Percentiles rank a stretch among this genome's conserved stretches.
Evolutionary conservation across 106 monocot genomes (phyloP).

Genomic region (Phalaenopsis aphrodite): DNA sequence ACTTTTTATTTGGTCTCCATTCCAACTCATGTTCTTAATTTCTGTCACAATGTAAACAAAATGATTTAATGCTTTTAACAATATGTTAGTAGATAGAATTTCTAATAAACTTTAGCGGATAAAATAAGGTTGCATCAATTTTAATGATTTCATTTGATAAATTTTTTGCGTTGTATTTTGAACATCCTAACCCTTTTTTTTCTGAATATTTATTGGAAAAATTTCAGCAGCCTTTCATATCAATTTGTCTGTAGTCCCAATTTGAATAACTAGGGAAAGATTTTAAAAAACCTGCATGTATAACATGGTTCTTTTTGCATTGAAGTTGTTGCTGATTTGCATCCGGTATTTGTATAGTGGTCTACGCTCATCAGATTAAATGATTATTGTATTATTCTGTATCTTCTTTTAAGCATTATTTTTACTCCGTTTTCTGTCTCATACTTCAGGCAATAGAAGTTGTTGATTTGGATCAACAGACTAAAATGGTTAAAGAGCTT

Average conservation of each 20-base stretch:
- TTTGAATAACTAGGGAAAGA: not conserved
- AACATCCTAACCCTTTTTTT: not conserved
- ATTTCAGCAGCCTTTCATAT: not conserved
- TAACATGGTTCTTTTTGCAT: not conserved
- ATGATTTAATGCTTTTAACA: not conserved
- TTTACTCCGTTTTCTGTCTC: not conserved
- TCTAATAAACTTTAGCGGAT: not conserved
- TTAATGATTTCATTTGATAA: not conserved
- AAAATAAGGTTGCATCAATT: not conserved
- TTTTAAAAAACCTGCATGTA: not conserved
- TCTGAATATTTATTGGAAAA: not conserved
- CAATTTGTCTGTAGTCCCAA: not conserved
- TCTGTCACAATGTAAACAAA: not conserved
- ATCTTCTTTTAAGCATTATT: not conserved
- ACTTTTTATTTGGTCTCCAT: not conserved
- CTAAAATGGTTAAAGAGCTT: slow-evolving; percentile 52
- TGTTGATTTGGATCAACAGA: slow-evolving; percentile 55
- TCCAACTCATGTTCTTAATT: not conserved
- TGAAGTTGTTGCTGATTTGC: not conserved
- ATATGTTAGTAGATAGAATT: not conserved
- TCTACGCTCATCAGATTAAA: not conserved
- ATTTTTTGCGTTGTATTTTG: not conserved
- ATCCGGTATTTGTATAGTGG: not conserved
- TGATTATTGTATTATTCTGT: not conserved
- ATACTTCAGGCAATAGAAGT: slow-evolving; percentile 52